A percentile compares a stretch with the other conserved stretches of the same genome.
Conservation (phyloP, 2,329 filamentous ascomycete species). For the Fusarium longipes region DNA sequence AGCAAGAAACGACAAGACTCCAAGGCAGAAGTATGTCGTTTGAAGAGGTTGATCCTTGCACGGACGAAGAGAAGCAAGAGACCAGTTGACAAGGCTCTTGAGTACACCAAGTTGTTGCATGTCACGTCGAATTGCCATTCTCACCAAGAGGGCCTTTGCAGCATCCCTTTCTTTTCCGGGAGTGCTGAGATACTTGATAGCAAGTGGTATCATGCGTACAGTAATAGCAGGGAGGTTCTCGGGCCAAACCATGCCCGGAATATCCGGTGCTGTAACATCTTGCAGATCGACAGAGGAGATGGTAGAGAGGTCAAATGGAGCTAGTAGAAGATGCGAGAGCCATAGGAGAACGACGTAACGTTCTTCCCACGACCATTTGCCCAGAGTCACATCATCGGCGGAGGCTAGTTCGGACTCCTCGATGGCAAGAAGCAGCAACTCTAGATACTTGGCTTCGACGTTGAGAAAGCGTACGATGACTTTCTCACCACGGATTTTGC, state of each 20-base stretch:
- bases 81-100: constrained; percentile 75
- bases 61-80: constrained; percentile 69
- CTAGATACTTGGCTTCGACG: constrained; percentile 87
- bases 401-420: constrained; percentile 65
- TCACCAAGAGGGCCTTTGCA: constrained; percentile 83
- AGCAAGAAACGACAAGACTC: constrained; percentile 81
- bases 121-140: constrained; percentile 84
- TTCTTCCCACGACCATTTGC: constrained; percentile 81
- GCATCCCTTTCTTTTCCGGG: constrained; percentile 91
- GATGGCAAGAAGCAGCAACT: constrained; percentile 80
- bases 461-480: constrained; percentile 91
- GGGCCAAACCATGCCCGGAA: constrained; percentile 67
- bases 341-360: constrained; percentile 88
- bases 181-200: constrained; percentile 75
- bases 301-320: constrained; percentile 89
- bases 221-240: constrained; percentile 75
- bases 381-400: constrained; percentile 24
- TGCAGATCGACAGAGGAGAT: constrained; percentile 75
- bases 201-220: constrained; percentile 75
- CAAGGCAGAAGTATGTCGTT: constrained; percentile 80
- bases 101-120: constrained; percentile 85
- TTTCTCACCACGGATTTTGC: constrained; percentile 94
- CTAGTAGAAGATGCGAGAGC: constrained; percentile 84
- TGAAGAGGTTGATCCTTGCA: constrained; percentile 50
- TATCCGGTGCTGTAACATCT: constrained; percentile 55